A percentile compares a stretch with the other conserved stretches of the same genome.
phyloP scores from a whole-genome alignment of 345 rosid genomes.

The Ceriops decandra region DNA sequence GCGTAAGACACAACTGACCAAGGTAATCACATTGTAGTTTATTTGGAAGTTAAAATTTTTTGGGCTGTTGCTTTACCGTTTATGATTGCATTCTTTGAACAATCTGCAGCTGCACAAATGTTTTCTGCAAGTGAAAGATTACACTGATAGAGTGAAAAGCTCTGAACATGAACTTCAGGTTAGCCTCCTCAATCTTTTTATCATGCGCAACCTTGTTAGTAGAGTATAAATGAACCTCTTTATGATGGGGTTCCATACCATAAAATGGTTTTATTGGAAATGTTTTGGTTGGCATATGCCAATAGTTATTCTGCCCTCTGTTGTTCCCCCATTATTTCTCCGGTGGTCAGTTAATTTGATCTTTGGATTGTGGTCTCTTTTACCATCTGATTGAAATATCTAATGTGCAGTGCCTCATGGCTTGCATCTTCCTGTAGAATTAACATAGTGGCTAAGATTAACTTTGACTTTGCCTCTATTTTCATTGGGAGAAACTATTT shows the following conservation, averaged over 20 bases:
- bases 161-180: slow-evolving; percentile 81
- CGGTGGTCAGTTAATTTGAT: not conserved
- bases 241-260: not conserved
- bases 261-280: not conserved
- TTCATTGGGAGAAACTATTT: no score
- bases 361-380: not conserved
- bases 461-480: no score
- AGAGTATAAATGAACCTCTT: not conserved
- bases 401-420: not conserved
- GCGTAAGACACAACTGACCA: slow-evolving; percentile 53
- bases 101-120: slow-evolving; percentile 59
- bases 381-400: not conserved
- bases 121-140: slow-evolving; percentile 61
- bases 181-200: slow-evolving; percentile 13
- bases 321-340: not conserved
- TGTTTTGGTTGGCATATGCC: not conserved
- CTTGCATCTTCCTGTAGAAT: not conserved
- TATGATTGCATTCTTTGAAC: slow-evolving; percentile 13
- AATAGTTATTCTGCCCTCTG: not conserved
- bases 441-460: no score
- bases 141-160: slow-evolving; percentile 53
- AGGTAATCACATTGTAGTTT: slow-evolving; percentile 38
- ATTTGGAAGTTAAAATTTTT: slow-evolving; percentile 9
- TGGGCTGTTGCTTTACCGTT: slow-evolving; percentile 15
- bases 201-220: not conserved